These are phyloP conservation scores for Pyrenophora seminiperda DNA, from an alignment of 2,329 filamentous ascomycete species.

Conservation along the genomic window DNA sequence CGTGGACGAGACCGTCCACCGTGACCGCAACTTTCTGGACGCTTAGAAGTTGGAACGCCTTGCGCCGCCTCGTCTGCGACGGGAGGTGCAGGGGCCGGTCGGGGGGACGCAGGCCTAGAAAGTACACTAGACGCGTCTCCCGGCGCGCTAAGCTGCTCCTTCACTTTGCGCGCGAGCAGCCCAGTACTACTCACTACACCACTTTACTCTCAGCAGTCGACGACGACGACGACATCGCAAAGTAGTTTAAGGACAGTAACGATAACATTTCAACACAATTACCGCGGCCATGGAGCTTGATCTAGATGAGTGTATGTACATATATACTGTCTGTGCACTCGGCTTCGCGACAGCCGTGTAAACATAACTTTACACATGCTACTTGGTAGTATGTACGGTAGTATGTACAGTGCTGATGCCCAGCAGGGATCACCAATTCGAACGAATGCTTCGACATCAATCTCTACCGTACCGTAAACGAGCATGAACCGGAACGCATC, in stretches of 20 bases:
- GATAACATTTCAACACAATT: not conserved
- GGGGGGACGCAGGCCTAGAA: constrained; percentile 31
- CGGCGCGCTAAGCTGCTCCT: constrained; percentile 25
- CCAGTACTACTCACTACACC: not conserved
- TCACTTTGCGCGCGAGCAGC: constrained; percentile 18
- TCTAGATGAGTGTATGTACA: constrained; percentile 40
- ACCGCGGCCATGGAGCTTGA: constrained; percentile 33
- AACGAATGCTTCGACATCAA: constrained; percentile 49
- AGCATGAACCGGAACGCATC: constrained; percentile 29
- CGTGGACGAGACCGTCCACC: constrained; percentile 1
- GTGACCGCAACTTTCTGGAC: constrained; percentile 21
- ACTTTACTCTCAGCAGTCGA: constrained; percentile 3
- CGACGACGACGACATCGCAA: not conserved
- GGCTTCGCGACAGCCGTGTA: not conserved
- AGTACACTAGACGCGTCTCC: constrained; percentile 28
- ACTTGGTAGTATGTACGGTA: too few relatives aligned
- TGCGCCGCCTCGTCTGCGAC: constrained; percentile 5
- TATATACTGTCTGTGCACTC: constrained; percentile 19
- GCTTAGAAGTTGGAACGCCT: not conserved
- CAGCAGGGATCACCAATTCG: constrained; percentile 41
- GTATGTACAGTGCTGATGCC: not conserved
- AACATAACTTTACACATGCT: not conserved
- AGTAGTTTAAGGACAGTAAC: not conserved
- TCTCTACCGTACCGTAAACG: constrained; percentile 37
- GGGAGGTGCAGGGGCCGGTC: constrained; percentile 14